Conservation (phyloP, 2,329 filamentous ascomycete species). For the Fusarium multiceps region DNA sequence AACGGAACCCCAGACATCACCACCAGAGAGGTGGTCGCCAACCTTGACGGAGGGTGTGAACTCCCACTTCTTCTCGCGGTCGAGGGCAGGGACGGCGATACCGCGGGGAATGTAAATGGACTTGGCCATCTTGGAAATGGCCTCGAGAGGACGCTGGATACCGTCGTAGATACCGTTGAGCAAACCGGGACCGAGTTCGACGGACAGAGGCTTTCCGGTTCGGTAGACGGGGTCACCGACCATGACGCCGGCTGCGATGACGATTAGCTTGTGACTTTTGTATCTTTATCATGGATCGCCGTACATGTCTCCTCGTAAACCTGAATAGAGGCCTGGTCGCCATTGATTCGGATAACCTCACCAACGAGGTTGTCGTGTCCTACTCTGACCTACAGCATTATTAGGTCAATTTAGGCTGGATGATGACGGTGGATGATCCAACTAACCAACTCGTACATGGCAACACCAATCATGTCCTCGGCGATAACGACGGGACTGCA, state of each 20-base stretch:
- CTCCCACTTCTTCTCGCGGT: constrained; percentile 95
- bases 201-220: constrained; percentile 95
- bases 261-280: constrained; percentile 31
- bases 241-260: constrained; percentile 82
- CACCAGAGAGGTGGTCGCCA: constrained; percentile 95
- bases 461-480: constrained; percentile 98
- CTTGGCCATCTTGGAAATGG: constrained; percentile 79
- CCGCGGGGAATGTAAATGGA: constrained; percentile 99
- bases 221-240: constrained; percentile 92
- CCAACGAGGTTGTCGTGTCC: constrained; percentile 92
- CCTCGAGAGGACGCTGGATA: constrained; percentile 93
- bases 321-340: constrained; percentile 95
- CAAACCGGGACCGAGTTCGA: constrained; percentile 95
- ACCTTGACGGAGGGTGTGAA: constrained; percentile 93
- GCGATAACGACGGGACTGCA: constrained; percentile 90
- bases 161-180: constrained; percentile 99
- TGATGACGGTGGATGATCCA: constrained; percentile 10
- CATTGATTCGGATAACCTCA: constrained; percentile 97
- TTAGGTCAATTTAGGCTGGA: constrained; percentile 22
- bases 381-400: constrained; percentile 77
- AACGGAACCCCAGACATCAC: constrained; percentile 94
- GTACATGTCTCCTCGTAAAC: constrained; percentile 98
- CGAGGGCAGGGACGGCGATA: constrained; percentile 86
- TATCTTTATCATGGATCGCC: constrained; percentile 41
- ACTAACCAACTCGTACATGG: constrained; percentile 98